Conservation (phyloP, 1,139 yeast species). For the Kodamaea sp. region DNA sequence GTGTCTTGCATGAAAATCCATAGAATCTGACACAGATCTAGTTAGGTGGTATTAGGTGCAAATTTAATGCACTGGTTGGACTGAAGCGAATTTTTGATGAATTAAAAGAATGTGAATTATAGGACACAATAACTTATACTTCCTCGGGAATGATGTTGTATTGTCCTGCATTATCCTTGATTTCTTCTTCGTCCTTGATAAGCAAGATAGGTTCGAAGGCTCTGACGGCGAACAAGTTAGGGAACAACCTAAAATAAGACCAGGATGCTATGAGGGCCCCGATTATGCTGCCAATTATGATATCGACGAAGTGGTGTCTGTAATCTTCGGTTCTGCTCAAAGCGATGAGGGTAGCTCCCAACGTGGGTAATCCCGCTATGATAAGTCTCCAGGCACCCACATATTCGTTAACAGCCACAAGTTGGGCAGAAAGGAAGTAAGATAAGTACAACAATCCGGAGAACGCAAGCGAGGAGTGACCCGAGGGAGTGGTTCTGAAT, state of each 20-base stretch:
- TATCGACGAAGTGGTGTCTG: constrained; percentile 75
- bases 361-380: constrained; percentile 34
- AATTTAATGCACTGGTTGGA: no score
- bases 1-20: no score
- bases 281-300: constrained; percentile 57
- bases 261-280: constrained; percentile 45
- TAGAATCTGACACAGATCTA: no score
- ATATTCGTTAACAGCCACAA: constrained; percentile 33
- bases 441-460: constrained; percentile 67
- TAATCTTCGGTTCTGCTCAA: constrained; percentile 76
- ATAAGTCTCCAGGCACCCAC: constrained; percentile 60
- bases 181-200: constrained; percentile 14
- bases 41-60: no score
- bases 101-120: no score
- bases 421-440: constrained; percentile 67
- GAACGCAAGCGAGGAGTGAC: constrained; percentile 67
- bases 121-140: no score
- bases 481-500: constrained; percentile 77
- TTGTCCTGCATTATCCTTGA: constrained; percentile 7
- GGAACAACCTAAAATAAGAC: constrained; percentile 44
- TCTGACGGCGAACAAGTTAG: constrained; percentile 19
- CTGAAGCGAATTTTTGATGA: no score
- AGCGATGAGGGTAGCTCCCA: constrained; percentile 68
- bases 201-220: constrained; percentile 28
- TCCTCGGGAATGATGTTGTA: constrained; percentile 7